Evolutionary conservation across 202 grass and related monocot genomes (phyloP), one percentile per base, ranked within the genome.

Genomic region (Cymbopogon flexuosus): DNA sequence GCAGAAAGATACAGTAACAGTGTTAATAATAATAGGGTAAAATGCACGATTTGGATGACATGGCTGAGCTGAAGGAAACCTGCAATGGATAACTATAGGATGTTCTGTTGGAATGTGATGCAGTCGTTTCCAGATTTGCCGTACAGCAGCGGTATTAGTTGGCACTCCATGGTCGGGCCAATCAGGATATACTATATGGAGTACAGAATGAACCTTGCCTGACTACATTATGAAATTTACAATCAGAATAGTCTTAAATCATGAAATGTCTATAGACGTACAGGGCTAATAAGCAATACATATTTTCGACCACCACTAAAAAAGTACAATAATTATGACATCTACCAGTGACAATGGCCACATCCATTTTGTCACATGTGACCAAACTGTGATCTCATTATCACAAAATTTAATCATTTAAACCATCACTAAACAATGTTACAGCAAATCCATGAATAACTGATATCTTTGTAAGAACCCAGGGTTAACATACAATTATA

Each of bases 111-210:
- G 85, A 68, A 93, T 77, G 75, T 91, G 56, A 91, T 85, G 81
- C 51, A 91, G 59, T 36, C 77, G 68, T 76, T 89, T 91, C 57
- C 81, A 73, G 70, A 99, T 99, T 78, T 99, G 85, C 70, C 92
- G 60, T 64, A 96, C 92, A 69, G 90, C 34, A 75, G 56, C 73
- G 33, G 90, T 91, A 77, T 58, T 77, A n/a, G 19, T 72, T 76
- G 96, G 92, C 22, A 91, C 90, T 30, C 96, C 90, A 88, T 96
- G 90, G 60, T 99, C 92, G 27, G 90, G 87, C 92, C 96, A 93
- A 77, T 90, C 80, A 35, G 85, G 85, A 78, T 99, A 96, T 54
- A 88, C 87, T 45, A 96, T 88, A 72, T 96, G 90, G 56, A 90
- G 87, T 81, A 99, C 87, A 72, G 79, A 69, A 80, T 85, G 76